Conservation (phyloP, 2,329 filamentous ascomycete species). For the Neoascochyta sp. region DNA sequence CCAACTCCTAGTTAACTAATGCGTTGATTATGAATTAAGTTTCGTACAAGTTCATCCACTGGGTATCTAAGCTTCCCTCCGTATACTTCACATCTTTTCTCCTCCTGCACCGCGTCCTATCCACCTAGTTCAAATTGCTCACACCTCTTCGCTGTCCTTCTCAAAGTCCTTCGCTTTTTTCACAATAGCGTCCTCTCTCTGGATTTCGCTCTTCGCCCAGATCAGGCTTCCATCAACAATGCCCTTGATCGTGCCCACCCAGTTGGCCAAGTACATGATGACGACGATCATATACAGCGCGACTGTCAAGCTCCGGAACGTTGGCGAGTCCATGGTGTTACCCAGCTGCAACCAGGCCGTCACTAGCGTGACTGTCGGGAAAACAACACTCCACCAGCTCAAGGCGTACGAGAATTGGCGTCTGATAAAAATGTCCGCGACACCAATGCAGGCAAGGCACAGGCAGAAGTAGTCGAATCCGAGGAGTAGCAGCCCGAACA, state of each 20-base stretch:
- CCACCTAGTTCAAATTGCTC: background rate
- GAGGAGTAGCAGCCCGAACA: slow-evolving; percentile 2
- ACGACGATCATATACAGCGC: slow-evolving; percentile 3
- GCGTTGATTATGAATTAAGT: too few relatives aligned
- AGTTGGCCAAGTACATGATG: slow-evolving; percentile 3
- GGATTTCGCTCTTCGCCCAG: slow-evolving; percentile 7
- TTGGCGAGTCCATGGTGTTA: slow-evolving; percentile 3
- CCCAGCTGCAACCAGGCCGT: slow-evolving; percentile 6
- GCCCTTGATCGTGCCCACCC: slow-evolving; percentile 3
- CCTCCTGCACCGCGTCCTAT: too few relatives aligned
- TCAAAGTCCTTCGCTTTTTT: slow-evolving; percentile 5
- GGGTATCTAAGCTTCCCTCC: too few relatives aligned
- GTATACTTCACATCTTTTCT: too few relatives aligned
- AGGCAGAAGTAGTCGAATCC: slow-evolving; percentile 6
- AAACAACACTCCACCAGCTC: slow-evolving; percentile 6
- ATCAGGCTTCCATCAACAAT: slow-evolving; percentile 2
- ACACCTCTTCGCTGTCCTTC: slow-evolving; percentile 1
- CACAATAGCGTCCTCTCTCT: slow-evolving; percentile 5
- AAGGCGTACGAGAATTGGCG: slow-evolving; percentile 6
- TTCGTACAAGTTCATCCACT: too few relatives aligned
- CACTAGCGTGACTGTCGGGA: slow-evolving; percentile 4
- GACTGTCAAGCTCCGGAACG: slow-evolving; percentile 4
- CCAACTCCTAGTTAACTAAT: too few relatives aligned
- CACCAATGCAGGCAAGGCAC: slow-evolving; percentile 3
- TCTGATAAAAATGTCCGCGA: slow-evolving; percentile 4